Percentiles rank a stretch among this genome's conserved stretches.
phyloP scores from a whole-genome alignment of 2,329 filamentous ascomycete genomes.

The Microcyclosporella mali region DNA sequence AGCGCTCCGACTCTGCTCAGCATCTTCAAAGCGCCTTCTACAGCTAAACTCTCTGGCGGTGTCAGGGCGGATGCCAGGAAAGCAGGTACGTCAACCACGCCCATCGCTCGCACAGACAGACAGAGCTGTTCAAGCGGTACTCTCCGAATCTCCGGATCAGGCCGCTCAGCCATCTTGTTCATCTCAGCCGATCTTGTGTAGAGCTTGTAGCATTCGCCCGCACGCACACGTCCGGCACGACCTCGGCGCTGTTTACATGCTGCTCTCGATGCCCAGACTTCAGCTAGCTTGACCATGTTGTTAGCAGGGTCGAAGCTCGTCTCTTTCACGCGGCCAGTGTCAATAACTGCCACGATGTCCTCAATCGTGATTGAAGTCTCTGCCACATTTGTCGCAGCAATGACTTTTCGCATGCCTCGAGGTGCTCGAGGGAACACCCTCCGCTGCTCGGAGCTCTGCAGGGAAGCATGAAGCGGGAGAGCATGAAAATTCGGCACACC shows the following conservation, averaged over 20 bases:
- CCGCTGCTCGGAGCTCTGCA: slow-evolving; percentile 82
- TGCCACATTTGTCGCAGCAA: slow-evolving; percentile 92
- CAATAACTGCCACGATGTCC: slow-evolving; percentile 92
- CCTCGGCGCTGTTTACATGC: slow-evolving; percentile 92
- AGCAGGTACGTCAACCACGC: slow-evolving; percentile 68
- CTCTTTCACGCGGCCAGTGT: slow-evolving; percentile 92
- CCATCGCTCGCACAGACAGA: slow-evolving; percentile 91
- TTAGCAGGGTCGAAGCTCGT: slow-evolving; percentile 87
- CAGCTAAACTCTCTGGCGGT: slow-evolving; percentile 76
- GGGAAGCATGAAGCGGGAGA: slow-evolving; percentile 83
- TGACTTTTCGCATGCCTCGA: slow-evolving; percentile 76
- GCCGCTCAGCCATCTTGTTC: slow-evolving; percentile 73
- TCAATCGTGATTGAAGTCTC: slow-evolving; percentile 99
- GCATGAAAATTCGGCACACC: slow-evolving; percentile 64
- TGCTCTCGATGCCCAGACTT: slow-evolving; percentile 90
- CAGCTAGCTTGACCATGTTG: slow-evolving; percentile 89
- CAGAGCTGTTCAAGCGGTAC: slow-evolving; percentile 93
- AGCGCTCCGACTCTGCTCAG: slow-evolving; percentile 82
- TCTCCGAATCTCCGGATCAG: slow-evolving; percentile 87
- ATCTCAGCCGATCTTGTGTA: slow-evolving; percentile 78
- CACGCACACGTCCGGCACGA: slow-evolving; percentile 85
- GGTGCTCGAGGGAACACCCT: slow-evolving; percentile 75
- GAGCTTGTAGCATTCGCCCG: slow-evolving; percentile 89
- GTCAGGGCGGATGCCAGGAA: slow-evolving; percentile 86
- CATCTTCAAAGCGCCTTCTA: slow-evolving; percentile 75